These are phyloP conservation scores for Phyllosticta citrichinensis DNA, from an alignment of 2,329 filamentous ascomycete species.

Conservation along the genomic window DNA sequence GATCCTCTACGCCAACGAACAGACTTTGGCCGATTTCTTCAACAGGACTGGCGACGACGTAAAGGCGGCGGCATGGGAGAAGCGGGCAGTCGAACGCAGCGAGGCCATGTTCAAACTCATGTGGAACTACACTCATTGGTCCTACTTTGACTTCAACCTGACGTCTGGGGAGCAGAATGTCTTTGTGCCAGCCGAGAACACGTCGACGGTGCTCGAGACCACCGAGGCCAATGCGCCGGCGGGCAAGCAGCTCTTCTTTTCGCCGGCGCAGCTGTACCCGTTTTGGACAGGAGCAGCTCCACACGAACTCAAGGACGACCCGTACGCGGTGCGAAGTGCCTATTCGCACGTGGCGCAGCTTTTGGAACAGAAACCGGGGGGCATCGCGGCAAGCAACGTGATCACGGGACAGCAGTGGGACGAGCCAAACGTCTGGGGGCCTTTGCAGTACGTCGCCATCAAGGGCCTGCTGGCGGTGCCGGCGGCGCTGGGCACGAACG, in stretches of 20 bases:
- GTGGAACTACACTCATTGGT: slow-evolving; percentile 53
- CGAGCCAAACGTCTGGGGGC: slow-evolving; percentile 60
- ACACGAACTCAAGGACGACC: slow-evolving; percentile 45
- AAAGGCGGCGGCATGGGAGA: slow-evolving; percentile 40
- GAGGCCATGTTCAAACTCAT: slow-evolving; percentile 53
- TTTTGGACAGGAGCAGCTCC: slow-evolving; percentile 61
- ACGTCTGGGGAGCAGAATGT: slow-evolving; percentile 48
- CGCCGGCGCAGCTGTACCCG: slow-evolving; percentile 53
- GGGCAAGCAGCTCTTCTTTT: slow-evolving; percentile 49
- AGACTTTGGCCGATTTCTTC: slow-evolving; percentile 47
- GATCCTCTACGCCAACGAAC: slow-evolving; percentile 57
- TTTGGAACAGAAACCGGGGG: slow-evolving; percentile 44
- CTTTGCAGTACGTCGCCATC: slow-evolving; percentile 55
- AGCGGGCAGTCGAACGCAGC: slow-evolving; percentile 43
- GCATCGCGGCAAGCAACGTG: slow-evolving; percentile 53
- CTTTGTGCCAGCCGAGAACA: slow-evolving; percentile 42
- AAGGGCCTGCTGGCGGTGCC: slow-evolving; percentile 51
- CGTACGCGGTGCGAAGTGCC: slow-evolving; percentile 45
- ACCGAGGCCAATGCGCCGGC: slow-evolving; percentile 37
- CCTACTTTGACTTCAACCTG: slow-evolving; percentile 61
- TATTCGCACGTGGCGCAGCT: slow-evolving; percentile 45
- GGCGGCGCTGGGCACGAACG: slow-evolving; percentile 43
- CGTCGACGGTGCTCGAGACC: slow-evolving; percentile 35
- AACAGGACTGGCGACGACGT: slow-evolving; percentile 41
- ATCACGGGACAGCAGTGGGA: slow-evolving; percentile 58